These are phyloP conservation scores for Pholiota microspora DNA, from an alignment of 768 basidiomycete species.

Conservation along the genomic window DNA sequence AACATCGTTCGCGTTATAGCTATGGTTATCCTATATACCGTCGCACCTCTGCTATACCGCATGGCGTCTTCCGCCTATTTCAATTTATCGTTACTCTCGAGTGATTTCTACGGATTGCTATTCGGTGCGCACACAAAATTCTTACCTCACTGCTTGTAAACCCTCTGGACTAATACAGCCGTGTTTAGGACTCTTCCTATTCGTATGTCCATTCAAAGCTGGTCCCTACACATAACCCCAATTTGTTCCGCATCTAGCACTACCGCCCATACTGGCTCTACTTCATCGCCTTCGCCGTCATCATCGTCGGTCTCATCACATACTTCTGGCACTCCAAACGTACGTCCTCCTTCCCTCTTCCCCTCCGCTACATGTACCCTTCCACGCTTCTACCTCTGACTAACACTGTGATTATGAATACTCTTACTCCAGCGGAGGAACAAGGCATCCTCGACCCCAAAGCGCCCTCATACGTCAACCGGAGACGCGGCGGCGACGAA, in stretches of 20 bases:
- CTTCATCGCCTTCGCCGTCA: slow-evolving; percentile 74
- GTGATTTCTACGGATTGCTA: slow-evolving; percentile 84
- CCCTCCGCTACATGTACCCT: not conserved
- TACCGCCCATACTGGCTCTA: slow-evolving; percentile 87
- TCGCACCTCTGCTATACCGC: slow-evolving; percentile 83
- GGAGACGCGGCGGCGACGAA: slow-evolving; percentile 19
- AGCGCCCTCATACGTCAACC: slow-evolving; percentile 56
- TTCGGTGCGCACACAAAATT: slow-evolving; percentile 52
- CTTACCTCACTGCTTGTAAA: slow-evolving; percentile 8
- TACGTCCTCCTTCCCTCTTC: slow-evolving; percentile 37
- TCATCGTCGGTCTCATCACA: slow-evolving; percentile 69
- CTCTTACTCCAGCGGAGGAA: slow-evolving; percentile 53
- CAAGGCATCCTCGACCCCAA: slow-evolving; percentile 64
- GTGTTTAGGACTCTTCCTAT: slow-evolving; percentile 46
- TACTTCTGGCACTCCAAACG: slow-evolving; percentile 88
- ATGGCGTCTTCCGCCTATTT: slow-evolving; percentile 84
- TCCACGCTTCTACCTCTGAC: not conserved
- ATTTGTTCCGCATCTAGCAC: slow-evolving; percentile 43
- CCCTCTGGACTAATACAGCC: not conserved
- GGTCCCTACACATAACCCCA: not conserved
- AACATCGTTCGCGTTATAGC: slow-evolving; percentile 39
- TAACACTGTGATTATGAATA: not conserved
- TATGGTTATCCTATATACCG: slow-evolving; percentile 83
- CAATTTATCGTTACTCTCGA: slow-evolving; percentile 82
- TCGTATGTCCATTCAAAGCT: slow-evolving; percentile 30